Evolutionary conservation across 2,329 filamentous ascomycete species (phyloP).

Genomic region (Phaeomoniella chlamydospora): DNA sequence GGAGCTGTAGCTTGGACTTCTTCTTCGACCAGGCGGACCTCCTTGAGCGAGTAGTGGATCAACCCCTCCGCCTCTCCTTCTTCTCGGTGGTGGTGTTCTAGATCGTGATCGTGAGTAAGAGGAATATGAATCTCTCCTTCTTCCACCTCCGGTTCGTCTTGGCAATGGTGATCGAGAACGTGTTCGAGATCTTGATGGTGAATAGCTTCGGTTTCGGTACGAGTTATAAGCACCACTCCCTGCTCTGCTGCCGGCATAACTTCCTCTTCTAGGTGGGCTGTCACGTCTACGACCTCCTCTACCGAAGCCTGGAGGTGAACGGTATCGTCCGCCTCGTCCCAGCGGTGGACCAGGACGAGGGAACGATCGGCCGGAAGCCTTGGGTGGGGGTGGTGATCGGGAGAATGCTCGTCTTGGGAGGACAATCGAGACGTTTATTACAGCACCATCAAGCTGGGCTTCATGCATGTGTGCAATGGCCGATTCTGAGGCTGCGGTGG

Average conservation of each 20-base stretch:
- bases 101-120: constrained; percentile 21
- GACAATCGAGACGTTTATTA: constrained; percentile 78
- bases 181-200: constrained; percentile 27
- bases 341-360: constrained; percentile 32
- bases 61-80: constrained; percentile 15
- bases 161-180: constrained; percentile 21
- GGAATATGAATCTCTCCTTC: constrained; percentile 17
- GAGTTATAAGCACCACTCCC: constrained; percentile 40
- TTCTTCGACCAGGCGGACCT: constrained; percentile 28
- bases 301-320: constrained; percentile 7
- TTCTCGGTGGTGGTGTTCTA: constrained; percentile 23
- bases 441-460: constrained; percentile 73
- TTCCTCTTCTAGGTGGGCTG: constrained; percentile 19
- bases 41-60: too few relatives aligned
- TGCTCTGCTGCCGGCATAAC: constrained; percentile 20
- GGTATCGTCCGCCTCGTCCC: constrained; percentile 15
- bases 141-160: constrained; percentile 20
- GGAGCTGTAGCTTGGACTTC: constrained; percentile 49
- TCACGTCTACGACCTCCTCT: constrained; percentile 16
- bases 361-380: constrained; percentile 46
- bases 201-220: constrained; percentile 41
- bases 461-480: constrained; percentile 97
- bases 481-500: constrained; percentile 64
- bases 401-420: constrained; percentile 73
- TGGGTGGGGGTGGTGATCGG: constrained; percentile 58